A percentile compares a stretch with the other conserved stretches of the same genome.
phyloP scores from a whole-genome alignment of 495 filamentous ascomycete genomes.

The Hypoxylon rickii region DNA sequence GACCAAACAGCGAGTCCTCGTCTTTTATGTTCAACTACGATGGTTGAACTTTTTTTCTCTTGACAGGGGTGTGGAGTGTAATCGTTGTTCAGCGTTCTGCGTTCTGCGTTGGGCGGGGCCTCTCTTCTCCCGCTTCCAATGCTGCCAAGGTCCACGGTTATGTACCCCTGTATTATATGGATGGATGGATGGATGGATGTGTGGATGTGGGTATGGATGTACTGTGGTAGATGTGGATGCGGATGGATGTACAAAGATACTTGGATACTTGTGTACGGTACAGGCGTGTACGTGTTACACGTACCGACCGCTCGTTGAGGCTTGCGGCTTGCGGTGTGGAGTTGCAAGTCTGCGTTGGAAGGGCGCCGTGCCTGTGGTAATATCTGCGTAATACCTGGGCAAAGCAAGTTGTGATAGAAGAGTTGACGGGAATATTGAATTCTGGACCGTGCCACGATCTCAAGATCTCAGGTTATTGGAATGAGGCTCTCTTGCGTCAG shows the following conservation, averaged over 20 bases:
- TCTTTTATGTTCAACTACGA: constrained; percentile 36
- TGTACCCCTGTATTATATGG: neutral
- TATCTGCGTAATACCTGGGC: constrained; percentile 24
- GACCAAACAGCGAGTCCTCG: constrained; percentile 34
- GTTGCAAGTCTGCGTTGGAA: constrained; percentile 29
- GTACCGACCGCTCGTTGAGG: constrained; percentile 20
- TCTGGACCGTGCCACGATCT: constrained; percentile 33
- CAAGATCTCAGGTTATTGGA: constrained; percentile 23
- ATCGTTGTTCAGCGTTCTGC: constrained; percentile 7
- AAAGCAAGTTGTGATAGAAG: constrained; percentile 12
- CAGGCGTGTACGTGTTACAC: constrained; percentile 16
- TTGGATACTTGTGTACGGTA: constrained; percentile 4
- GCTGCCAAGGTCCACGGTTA: neutral
- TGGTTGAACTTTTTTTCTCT: constrained; percentile 36
- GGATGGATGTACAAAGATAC: neutral
- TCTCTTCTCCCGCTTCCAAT: neutral
- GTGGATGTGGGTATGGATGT: constrained; percentile 5
- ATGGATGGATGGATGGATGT: neutral
- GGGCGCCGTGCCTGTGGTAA: constrained; percentile 27
- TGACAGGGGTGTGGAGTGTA: constrained; percentile 24
- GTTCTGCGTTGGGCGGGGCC: constrained; percentile 21
- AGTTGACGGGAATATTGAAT: constrained; percentile 6
- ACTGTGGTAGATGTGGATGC: constrained; percentile 3
- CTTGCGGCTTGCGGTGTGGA: constrained; percentile 34
- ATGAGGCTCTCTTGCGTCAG: constrained; percentile 14